phyloP scores from a whole-genome alignment of 202 grass and related monocot species.

The Setaria italica region DNA sequence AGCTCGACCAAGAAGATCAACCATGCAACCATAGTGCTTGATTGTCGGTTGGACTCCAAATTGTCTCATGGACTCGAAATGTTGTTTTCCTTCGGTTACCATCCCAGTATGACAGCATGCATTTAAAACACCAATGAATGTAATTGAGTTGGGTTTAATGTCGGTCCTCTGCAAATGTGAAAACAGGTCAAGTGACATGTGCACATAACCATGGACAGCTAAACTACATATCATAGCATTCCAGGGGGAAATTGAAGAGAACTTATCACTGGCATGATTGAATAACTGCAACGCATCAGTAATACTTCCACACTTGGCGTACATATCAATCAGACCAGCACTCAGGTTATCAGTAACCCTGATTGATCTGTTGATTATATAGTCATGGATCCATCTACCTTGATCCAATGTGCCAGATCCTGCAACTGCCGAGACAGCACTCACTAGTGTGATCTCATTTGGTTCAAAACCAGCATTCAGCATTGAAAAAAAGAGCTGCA shows the following conservation, averaged over 20 bases:
- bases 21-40: constrained; percentile 82
- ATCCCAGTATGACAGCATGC: constrained; percentile 72
- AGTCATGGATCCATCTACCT: constrained; percentile 57
- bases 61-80: constrained; percentile 60
- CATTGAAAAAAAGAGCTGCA: constrained; percentile 65
- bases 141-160: constrained; percentile 65
- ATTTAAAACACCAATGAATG: constrained; percentile 64
- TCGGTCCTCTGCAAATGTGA: constrained; percentile 47
- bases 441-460: constrained; percentile 53
- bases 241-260: constrained; percentile 63
- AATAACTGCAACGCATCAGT: constrained; percentile 53
- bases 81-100: constrained; percentile 44
- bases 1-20: constrained; percentile 72
- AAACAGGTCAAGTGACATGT: constrained; percentile 60
- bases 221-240: constrained; percentile 74
- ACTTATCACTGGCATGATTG: constrained; percentile 39
- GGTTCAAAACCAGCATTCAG: constrained; percentile 46
- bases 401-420: constrained; percentile 48
- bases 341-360: constrained; percentile 49
- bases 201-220: constrained; percentile 65
- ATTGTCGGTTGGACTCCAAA: constrained; percentile 61
- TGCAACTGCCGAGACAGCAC: constrained; percentile 61
- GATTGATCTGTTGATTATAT: constrained; percentile 49
- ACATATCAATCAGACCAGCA: constrained; percentile 66
- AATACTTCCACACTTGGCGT: constrained; percentile 57